These are phyloP conservation scores for Fusarium sp. DNA, from an alignment of 2,329 filamentous ascomycete species.

Conservation along the genomic window DNA sequence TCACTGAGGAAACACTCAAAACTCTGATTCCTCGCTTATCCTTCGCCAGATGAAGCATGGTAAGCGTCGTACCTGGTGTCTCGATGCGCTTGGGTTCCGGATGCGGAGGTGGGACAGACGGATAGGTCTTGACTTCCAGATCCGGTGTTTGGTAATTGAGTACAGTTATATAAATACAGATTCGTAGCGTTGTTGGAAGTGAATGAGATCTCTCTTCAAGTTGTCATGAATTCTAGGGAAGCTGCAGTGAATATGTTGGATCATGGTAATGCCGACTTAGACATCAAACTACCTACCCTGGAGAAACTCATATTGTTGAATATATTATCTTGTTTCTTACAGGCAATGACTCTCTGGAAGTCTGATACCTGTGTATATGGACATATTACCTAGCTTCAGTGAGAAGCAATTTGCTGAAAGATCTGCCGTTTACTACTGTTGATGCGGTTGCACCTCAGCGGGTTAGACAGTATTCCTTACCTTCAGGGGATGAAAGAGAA, in stretches of 20 bases:
- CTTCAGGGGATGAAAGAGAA: too few relatives aligned
- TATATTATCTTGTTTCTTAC: too few relatives aligned
- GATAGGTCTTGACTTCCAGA: background rate
- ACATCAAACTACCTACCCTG: too few relatives aligned
- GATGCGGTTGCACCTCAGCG: too few relatives aligned
- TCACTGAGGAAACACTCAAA: constrained; percentile 4
- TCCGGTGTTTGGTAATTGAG: background rate
- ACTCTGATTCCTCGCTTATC: background rate
- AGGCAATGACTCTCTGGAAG: too few relatives aligned
- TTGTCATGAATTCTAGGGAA: background rate
- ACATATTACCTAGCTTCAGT: too few relatives aligned
- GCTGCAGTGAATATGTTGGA: too few relatives aligned
- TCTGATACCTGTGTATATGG: too few relatives aligned
- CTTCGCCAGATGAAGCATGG: constrained; percentile 32
- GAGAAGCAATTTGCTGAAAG: too few relatives aligned
- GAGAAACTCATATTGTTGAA: too few relatives aligned
- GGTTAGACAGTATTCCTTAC: too few relatives aligned
- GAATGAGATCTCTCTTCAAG: background rate
- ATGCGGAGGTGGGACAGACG: constrained; percentile 14
- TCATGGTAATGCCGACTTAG: background rate
- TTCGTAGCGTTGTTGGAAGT: rapidly evolving
- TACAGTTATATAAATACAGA: background rate
- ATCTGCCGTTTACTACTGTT: too few relatives aligned
- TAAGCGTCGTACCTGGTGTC: constrained; percentile 1
- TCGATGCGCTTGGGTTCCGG: constrained; percentile 6